phyloP scores from a whole-genome alignment of 352 stramenopile genomes.

The Globisporangium cederbergense region DNA sequence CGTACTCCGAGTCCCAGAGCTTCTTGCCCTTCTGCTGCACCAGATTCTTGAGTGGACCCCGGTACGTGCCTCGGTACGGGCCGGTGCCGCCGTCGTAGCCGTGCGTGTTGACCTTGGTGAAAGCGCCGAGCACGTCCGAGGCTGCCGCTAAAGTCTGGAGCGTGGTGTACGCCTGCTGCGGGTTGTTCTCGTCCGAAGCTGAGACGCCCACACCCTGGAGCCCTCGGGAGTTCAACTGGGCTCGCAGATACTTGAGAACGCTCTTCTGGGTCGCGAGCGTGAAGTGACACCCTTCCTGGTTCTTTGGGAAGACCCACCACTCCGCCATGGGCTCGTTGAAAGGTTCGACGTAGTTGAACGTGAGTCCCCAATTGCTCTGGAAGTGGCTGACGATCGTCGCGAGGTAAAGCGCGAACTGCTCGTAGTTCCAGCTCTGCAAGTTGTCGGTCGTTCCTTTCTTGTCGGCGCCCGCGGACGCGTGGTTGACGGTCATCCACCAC shows the following conservation, averaged over 20 bases:
- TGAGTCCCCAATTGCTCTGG: slow-evolving; percentile 40
- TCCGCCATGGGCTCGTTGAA: slow-evolving; percentile 59
- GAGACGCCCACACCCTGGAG: slow-evolving; percentile 32
- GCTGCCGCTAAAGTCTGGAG: slow-evolving; percentile 27
- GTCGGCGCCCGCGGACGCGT: slow-evolving; percentile 39
- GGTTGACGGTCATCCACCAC: slow-evolving; percentile 67
- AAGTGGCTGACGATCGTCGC: slow-evolving; percentile 37
- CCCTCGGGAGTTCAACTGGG: slow-evolving; percentile 28
- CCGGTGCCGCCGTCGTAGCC: slow-evolving; percentile 36
- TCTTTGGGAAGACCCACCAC: slow-evolving; percentile 44
- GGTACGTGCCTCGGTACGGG: slow-evolving; percentile 40
- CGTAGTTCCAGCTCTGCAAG: slow-evolving; percentile 44
- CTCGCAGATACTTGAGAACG: slow-evolving; percentile 37
- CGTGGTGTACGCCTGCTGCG: slow-evolving; percentile 30
- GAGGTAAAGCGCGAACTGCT: slow-evolving; percentile 44
- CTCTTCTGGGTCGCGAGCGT: slow-evolving; percentile 34
- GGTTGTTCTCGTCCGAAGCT: slow-evolving; percentile 54
- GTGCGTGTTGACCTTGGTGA: slow-evolving; percentile 59
- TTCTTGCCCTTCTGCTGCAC: slow-evolving; percentile 27
- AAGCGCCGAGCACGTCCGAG: slow-evolving; percentile 23
- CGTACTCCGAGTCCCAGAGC: slow-evolving; percentile 64
- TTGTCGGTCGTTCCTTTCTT: slow-evolving; percentile 40
- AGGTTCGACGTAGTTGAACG: slow-evolving; percentile 51
- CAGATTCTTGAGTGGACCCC: slow-evolving; percentile 30
- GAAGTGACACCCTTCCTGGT: slow-evolving; percentile 56